These are phyloP conservation scores for Physcia stellaris DNA, from an alignment of 495 filamentous ascomycete genomes.

Conservation along the genomic window DNA sequence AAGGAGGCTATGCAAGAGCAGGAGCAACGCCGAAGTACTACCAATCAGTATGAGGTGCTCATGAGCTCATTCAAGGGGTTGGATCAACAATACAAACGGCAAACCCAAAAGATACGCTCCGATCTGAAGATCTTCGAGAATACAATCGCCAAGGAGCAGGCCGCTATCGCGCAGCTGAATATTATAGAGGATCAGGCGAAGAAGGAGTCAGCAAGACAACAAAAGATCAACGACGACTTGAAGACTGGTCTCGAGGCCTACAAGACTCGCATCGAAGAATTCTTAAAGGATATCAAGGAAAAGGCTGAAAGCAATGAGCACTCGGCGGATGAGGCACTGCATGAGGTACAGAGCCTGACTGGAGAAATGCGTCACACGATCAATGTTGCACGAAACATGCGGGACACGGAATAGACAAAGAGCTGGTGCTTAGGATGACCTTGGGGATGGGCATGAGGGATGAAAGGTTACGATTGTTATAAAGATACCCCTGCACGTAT, in stretches of 20 bases:
- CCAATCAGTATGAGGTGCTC: slow-evolving; percentile 57
- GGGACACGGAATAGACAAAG: slow-evolving; percentile 31
- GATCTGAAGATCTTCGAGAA: slow-evolving; percentile 31
- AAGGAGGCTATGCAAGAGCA: slow-evolving; percentile 48
- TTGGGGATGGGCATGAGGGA: too few relatives aligned
- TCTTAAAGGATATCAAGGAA: slow-evolving; percentile 40
- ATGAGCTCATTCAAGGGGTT: slow-evolving; percentile 50
- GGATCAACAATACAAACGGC: slow-evolving; percentile 41
- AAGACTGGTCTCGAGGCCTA: slow-evolving; percentile 44
- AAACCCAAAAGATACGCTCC: slow-evolving; percentile 38
- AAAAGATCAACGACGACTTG: slow-evolving; percentile 46
- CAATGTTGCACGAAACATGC: slow-evolving; percentile 44
- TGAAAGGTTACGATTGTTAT: too few relatives aligned
- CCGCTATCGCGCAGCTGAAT: slow-evolving; percentile 48
- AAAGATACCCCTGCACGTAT: too few relatives aligned
- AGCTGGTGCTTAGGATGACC: too few relatives aligned
- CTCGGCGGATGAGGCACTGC: slow-evolving; percentile 39
- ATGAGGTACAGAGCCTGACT: slow-evolving; percentile 47
- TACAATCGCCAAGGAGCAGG: slow-evolving; percentile 28
- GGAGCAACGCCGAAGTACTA: slow-evolving; percentile 37
- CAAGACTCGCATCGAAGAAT: slow-evolving; percentile 46
- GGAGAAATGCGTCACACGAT: slow-evolving; percentile 57
- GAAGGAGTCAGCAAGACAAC: slow-evolving; percentile 44
- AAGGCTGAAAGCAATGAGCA: slow-evolving; percentile 38
- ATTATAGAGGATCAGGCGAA: slow-evolving; percentile 57